These are phyloP conservation scores for Fusarium humuli DNA, from an alignment of 2,329 filamentous ascomycete species.

Conservation along the genomic window DNA sequence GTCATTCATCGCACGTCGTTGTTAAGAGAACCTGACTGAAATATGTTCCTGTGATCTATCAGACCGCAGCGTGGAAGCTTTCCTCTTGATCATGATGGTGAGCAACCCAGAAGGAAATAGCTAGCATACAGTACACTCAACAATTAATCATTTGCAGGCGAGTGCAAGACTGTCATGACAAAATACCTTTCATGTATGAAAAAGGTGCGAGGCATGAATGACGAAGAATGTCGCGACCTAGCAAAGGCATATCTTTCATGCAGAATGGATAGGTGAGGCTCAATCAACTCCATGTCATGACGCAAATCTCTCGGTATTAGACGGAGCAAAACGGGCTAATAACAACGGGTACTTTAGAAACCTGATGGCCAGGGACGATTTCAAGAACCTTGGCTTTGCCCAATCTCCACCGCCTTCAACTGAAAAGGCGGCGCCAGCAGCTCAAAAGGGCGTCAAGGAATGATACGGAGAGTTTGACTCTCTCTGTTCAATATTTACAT, in stretches of 20 bases:
- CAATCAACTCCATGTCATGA: slow-evolving; percentile 20
- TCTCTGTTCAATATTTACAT: not conserved
- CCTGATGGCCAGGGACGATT: slow-evolving; percentile 94
- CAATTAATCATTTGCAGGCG: slow-evolving; percentile 65
- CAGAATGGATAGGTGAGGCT: slow-evolving; percentile 88
- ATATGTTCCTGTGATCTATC: slow-evolving; percentile 9
- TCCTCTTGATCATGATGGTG: slow-evolving; percentile 87
- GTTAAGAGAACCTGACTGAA: slow-evolving; percentile 23
- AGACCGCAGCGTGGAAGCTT: slow-evolving; percentile 93
- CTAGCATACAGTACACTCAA: not conserved
- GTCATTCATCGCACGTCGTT: slow-evolving; percentile 50
- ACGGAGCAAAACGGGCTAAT: slow-evolving; percentile 35
- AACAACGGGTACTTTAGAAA: slow-evolving; percentile 67
- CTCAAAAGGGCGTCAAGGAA: slow-evolving; percentile 53
- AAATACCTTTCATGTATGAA: slow-evolving; percentile 90
- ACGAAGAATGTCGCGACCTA: slow-evolving; percentile 83
- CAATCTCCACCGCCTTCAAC: slow-evolving; percentile 41
- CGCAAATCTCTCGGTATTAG: slow-evolving; percentile 20
- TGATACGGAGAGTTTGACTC: slow-evolving; percentile 40
- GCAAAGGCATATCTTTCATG: slow-evolving; percentile 92
- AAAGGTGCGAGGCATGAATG: slow-evolving; percentile 83
- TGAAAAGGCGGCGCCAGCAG: slow-evolving; percentile 47
- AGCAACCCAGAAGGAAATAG: slow-evolving; percentile 30
- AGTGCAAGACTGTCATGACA: slow-evolving; percentile 91
- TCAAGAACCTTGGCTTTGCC: slow-evolving; percentile 89